Evolutionary conservation across 305 asterid genomes (phyloP).

Genomic region (Fraxinus angustifolia): DNA sequence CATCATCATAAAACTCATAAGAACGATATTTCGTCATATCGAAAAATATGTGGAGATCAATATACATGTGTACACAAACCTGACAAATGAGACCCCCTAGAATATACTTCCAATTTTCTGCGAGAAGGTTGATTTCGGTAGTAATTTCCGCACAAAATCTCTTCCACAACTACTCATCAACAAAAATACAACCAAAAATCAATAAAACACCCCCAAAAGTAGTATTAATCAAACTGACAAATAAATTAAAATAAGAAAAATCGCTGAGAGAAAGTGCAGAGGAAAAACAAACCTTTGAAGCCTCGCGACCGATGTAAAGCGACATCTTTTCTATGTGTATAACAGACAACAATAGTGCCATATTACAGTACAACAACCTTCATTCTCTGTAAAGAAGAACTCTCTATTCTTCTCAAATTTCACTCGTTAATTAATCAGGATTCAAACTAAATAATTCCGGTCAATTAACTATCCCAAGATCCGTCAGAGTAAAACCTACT

Average conservation of each 20-base stretch:
- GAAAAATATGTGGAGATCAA: background rate
- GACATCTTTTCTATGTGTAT: constrained; percentile 50
- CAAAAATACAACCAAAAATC: background rate
- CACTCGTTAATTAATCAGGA: background rate
- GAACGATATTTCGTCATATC: background rate
- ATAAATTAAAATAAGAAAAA: background rate
- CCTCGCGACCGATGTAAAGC: constrained; percentile 95
- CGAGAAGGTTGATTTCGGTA: constrained; percentile 51
- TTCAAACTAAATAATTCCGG: background rate
- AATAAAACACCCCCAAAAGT: constrained; percentile 16
- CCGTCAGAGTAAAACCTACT: constrained; percentile 19
- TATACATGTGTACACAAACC: constrained; percentile 26
- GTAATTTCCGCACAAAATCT: constrained; percentile 40
- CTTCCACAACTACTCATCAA: constrained; percentile 43
- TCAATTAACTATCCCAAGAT: constrained; percentile 11
- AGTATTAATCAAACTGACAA: constrained; percentile 4
- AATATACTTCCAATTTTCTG: constrained; percentile 47
- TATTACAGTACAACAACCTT: constrained; percentile 51
- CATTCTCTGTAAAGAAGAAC: constrained; percentile 19
- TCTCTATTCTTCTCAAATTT: background rate
- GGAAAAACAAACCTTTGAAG: constrained; percentile 69
- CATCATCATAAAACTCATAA: background rate
- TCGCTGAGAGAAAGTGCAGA: background rate
- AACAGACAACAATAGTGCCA: constrained; percentile 42
- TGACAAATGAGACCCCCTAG: constrained; percentile 48